These are phyloP conservation scores for Colletotrichum gigasporum DNA, from an alignment of 2,329 filamentous ascomycete species.

Conservation along the genomic window DNA sequence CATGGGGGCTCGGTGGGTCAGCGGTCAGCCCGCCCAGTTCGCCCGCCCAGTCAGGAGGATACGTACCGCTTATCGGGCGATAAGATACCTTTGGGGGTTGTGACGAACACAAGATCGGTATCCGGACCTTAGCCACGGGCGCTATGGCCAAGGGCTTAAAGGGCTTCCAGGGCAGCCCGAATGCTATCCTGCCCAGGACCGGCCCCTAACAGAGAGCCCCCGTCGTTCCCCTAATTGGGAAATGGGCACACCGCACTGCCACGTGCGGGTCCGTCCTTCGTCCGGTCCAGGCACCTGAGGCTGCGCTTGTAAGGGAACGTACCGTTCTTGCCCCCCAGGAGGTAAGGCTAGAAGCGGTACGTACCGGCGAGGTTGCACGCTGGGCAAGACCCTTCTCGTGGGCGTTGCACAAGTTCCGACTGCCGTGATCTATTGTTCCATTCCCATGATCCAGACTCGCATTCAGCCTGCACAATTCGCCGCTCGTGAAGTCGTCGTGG, in stretches of 20 bases:
- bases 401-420: slow-evolving; percentile 1
- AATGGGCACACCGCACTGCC: slow-evolving; percentile 16
- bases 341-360: neutral
- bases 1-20: neutral
- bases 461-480: neutral
- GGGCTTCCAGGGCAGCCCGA: neutral
- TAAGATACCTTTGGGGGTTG: slow-evolving; percentile 9
- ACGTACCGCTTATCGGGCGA: slow-evolving; percentile 21
- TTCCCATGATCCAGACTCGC: slow-evolving; percentile 12
- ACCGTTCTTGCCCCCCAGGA: neutral
- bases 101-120: slow-evolving; percentile 16
- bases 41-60: too few species aligned
- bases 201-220: neutral
- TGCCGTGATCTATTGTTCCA: neutral
- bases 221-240: neutral
- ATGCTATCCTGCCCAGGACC: too few species aligned
- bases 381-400: neutral
- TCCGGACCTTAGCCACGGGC: slow-evolving; percentile 2
- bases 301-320: slow-evolving; percentile 7
- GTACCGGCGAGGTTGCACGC: neutral
- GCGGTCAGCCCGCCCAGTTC: too few species aligned
- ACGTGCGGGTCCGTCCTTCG: slow-evolving; percentile 24
- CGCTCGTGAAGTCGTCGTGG: neutral
- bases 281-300: slow-evolving; percentile 18
- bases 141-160: slow-evolving; percentile 20